Evolutionary conservation across 164 flowering plant species (phyloP), one percentile per base, ranked within the genome.

Genomic region (Annona cherimola): DNA sequence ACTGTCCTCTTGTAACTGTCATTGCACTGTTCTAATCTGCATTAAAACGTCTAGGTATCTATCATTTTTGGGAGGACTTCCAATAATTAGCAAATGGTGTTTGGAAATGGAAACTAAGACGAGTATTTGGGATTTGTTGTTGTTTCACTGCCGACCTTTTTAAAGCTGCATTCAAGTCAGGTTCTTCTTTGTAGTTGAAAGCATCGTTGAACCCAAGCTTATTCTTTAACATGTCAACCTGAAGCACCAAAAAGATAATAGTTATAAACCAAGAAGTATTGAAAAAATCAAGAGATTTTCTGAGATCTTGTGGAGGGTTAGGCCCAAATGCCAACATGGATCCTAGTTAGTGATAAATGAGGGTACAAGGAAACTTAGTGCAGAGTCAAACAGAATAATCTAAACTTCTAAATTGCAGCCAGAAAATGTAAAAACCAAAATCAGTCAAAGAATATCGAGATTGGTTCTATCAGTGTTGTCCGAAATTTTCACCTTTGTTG

Each of bases 131-230:
- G n/a, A n/a, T n/a, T n/a, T n/a, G n/a, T n/a, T n/a, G n/a, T n/a
- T n/a, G n/a, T n/a, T n/a, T n/a, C n/a, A n/a, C n/a, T 76, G 12
- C 76, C 20, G 1, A 87, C 76, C 54, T 71, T 61, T 42, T 83
- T 79, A 60, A 84, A 42, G 83, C 76, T 12, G 80, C 79, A 46
- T 60, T 61, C 63, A 80, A 41, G 61, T 80, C 80, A 12, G 46
- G 63, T 76, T 80, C 83, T 70, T 82, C 81, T 69, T 80, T 80
- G 61, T 82, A 82, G 42, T 80, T 80, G 74, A 82, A 82, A 45
- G 81, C 85, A 18, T 78, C 83, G 61, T 82, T 80, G 62, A 76
- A 83, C 5, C 83, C 85, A 66, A 81, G 70, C 62, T 78, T 78
- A 19, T 50, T 76, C 75, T 76, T 81, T 65, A 78, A 55, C n/a